These are phyloP conservation scores for Coelastrella sp. DNA, from an alignment of 139 green algal species.

Conservation along the genomic window DNA sequence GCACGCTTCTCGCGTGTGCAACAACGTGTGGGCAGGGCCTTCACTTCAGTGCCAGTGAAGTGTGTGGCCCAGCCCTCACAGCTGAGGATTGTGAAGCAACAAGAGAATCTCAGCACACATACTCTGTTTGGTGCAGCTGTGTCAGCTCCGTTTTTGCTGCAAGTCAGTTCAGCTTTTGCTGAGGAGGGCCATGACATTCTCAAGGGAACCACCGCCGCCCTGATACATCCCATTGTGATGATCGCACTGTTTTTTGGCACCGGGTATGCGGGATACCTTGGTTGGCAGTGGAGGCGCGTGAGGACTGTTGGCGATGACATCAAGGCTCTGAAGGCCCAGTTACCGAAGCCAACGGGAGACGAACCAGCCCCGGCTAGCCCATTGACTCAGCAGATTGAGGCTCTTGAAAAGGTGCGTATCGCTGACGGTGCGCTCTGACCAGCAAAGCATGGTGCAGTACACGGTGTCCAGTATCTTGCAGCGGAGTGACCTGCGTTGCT, in stretches of 20 bases:
- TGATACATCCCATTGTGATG: slow-evolving; percentile 93
- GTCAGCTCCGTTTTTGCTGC: slow-evolving; percentile 13
- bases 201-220: slow-evolving; percentile 56
- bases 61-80: slow-evolving; percentile 13
- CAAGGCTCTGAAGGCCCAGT: slow-evolving; percentile 79
- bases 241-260: slow-evolving; percentile 80
- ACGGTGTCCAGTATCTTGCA: background rate
- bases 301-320: slow-evolving; percentile 78
- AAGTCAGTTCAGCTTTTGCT: slow-evolving; percentile 25
- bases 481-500: background rate
- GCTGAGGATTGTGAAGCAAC: background rate
- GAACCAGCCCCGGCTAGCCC: slow-evolving; percentile 62
- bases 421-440: background rate
- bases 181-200: slow-evolving; percentile 41
- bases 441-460: background rate
- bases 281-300: slow-evolving; percentile 83
- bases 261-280: slow-evolving; percentile 91
- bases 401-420: slow-evolving; percentile 81
- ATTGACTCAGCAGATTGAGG: slow-evolving; percentile 68
- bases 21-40: slow-evolving; percentile 1
- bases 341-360: slow-evolving; percentile 70
- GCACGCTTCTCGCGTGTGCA: background rate
- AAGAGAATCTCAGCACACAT: background rate
- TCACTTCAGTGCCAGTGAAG: background rate
- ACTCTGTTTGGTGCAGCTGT: background rate